Conservation (phyloP, 345 rosid species). For the Rubroshorea leprosula region DNA sequence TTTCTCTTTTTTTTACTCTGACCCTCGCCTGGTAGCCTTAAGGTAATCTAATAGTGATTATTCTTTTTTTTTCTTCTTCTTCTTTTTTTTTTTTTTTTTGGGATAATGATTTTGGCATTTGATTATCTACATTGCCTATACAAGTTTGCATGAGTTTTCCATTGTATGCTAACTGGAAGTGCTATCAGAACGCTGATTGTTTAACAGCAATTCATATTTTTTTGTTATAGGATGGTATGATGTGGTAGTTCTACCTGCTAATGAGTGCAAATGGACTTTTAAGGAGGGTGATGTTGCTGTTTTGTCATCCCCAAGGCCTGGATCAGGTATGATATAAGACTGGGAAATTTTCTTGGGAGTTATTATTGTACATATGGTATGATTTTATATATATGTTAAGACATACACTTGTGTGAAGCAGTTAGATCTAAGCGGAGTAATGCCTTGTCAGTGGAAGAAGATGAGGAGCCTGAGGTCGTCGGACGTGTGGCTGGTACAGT, state of each 20-base stretch:
- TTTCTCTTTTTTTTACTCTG: background rate
- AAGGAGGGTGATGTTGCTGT: constrained; percentile 99
- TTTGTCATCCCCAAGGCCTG: constrained; percentile 78
- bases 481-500: constrained; percentile 95
- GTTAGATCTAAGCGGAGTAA: constrained; percentile 53
- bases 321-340: constrained; percentile 44
- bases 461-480: constrained; percentile 59
- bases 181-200: background rate
- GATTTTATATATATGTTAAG: background rate
- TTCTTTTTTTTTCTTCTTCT: background rate
- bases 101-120: background rate
- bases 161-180: background rate
- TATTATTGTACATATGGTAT: no score
- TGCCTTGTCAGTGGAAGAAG: constrained; percentile 36
- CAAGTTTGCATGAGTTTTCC: background rate
- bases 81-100: no score
- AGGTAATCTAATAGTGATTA: background rate
- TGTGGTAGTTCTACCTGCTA: constrained; percentile 64
- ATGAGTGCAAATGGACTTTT: constrained; percentile 86
- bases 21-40: background rate
- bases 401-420: constrained; percentile 25
- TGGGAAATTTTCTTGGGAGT: background rate
- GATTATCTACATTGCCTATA: background rate
- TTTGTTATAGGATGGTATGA: constrained; percentile 84
- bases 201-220: constrained; percentile 19